A percentile compares a stretch with the other conserved stretches of the same genome.
Evolutionary conservation across 345 rosid species (phyloP).

Genomic region (Linum usitatissimum): DNA sequence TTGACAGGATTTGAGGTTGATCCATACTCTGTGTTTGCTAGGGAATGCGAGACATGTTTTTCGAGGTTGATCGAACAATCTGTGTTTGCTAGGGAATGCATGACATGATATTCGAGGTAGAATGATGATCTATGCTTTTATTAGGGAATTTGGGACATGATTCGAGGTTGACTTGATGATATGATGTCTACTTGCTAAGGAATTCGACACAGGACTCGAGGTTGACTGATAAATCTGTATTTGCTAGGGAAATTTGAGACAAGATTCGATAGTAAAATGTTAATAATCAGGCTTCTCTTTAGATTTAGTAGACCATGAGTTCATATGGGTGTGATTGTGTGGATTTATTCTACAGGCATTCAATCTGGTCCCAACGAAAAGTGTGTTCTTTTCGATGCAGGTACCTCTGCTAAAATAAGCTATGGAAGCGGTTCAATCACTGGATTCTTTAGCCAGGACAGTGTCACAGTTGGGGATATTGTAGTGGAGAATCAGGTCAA

Average conservation of each 20-base stretch:
- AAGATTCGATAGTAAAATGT: not conserved
- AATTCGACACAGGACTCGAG: too few species aligned
- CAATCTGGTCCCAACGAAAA: too few species aligned
- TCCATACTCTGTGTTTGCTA: too few species aligned
- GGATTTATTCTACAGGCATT: too few species aligned
- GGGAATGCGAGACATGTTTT: too few species aligned
- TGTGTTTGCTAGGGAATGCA: not conserved
- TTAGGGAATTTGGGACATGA: not conserved
- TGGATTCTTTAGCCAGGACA: constrained; percentile 26
- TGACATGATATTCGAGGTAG: too few species aligned
- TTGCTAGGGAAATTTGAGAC: not conserved
- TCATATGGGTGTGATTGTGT: not conserved
- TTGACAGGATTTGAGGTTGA: too few species aligned
- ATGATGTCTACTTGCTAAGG: too few species aligned
- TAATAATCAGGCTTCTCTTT: too few species aligned
- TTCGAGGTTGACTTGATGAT: too few species aligned
- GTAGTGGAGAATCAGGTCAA: constrained; percentile 22
- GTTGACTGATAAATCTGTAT: not conserved
- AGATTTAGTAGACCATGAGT: too few species aligned
- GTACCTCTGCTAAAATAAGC: constrained; percentile 21
- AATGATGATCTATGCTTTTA: not conserved
- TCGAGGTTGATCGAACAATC: too few species aligned
- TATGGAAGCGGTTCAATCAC: constrained; percentile 28
- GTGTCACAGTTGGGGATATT: constrained; percentile 22
- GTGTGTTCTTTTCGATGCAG: constrained; percentile 10